phyloP scores from a whole-genome alignment of 2,329 filamentous ascomycete species.

The Daldinia eschscholtzii region DNA sequence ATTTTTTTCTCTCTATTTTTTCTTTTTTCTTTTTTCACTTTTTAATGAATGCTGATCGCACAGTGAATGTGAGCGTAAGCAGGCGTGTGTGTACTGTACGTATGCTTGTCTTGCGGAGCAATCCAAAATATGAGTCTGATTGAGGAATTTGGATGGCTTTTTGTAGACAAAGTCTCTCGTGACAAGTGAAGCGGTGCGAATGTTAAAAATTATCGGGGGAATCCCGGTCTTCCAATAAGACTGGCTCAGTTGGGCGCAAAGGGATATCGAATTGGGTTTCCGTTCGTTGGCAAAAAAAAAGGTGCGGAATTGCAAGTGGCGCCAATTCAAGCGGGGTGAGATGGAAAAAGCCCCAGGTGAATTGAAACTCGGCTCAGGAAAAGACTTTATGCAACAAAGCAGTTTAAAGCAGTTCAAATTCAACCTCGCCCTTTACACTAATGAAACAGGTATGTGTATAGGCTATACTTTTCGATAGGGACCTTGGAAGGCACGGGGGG shows the following conservation, averaged over 20 bases:
- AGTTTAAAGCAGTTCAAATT: constrained; percentile 3
- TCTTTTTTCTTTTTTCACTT: not conserved
- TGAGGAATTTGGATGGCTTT: constrained; percentile 30
- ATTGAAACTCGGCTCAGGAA: constrained; percentile 19
- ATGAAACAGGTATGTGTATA: not conserved
- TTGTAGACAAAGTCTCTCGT: constrained; percentile 33
- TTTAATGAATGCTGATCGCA: constrained; percentile 3
- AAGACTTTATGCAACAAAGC: constrained; percentile 34
- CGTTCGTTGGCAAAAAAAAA: constrained; percentile 31
- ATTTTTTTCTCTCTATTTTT: not conserved
- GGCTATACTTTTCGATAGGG: not conserved
- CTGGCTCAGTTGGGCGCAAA: constrained; percentile 50
- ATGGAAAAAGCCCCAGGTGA: not conserved
- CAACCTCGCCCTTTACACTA: not conserved
- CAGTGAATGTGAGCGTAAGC: constrained; percentile 13
- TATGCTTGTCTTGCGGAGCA: constrained; percentile 22
- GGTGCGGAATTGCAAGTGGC: constrained; percentile 44
- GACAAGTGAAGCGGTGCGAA: constrained; percentile 29
- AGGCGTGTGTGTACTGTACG: constrained; percentile 14
- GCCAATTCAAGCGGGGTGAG: constrained; percentile 41
- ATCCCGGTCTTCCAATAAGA: constrained; percentile 44
- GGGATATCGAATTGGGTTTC: constrained; percentile 51
- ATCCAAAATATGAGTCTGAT: constrained; percentile 15
- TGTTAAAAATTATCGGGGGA: constrained; percentile 39
- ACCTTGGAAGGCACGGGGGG: not conserved